Conservation (phyloP, 106 monocot species). For the Phalaenopsis equestris region DNA sequence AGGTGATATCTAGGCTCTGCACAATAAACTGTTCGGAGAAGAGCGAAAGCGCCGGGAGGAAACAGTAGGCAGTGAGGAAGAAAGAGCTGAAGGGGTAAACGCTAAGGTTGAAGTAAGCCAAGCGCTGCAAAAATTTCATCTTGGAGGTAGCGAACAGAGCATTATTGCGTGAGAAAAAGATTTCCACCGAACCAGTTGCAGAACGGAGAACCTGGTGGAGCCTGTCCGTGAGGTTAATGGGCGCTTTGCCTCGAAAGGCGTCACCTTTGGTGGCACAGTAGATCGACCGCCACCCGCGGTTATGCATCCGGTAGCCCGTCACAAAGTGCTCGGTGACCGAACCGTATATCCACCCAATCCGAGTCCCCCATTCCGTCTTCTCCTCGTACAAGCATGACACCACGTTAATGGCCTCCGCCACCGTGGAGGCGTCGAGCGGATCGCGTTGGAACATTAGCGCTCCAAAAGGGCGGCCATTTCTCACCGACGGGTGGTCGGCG, state of each 20-base stretch:
- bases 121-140: conserved; percentile 76
- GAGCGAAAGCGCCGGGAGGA: conserved; percentile 78
- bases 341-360: conserved; percentile 87
- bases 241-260: conserved; percentile 76
- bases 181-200: conserved; percentile 89
- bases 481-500: conserved; percentile 74
- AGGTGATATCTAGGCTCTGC: conserved; percentile 46
- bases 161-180: conserved; percentile 85
- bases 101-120: conserved; percentile 85
- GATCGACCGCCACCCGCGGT: conserved; percentile 74
- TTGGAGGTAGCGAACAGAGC: conserved; percentile 45
- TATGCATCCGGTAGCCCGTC: conserved; percentile 90
- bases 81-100: conserved; percentile 92
- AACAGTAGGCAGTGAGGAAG: conserved; percentile 81
- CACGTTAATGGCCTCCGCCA: conserved; percentile 75
- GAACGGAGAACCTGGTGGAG: conserved; percentile 70
- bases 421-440: conserved; percentile 61
- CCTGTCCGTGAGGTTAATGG: conserved; percentile 85
- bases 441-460: conserved; percentile 46
- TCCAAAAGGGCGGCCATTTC: conserved; percentile 76
- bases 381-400: conserved; percentile 90
- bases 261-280: conserved; percentile 82
- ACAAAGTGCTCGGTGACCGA: conserved; percentile 93
- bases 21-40: conserved; percentile 85
- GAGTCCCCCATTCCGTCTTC: conserved; percentile 75